Evolutionary conservation across 371 early-diverging fungal genomes (phyloP).

Genomic region (Sanchytrium tribonematis): DNA sequence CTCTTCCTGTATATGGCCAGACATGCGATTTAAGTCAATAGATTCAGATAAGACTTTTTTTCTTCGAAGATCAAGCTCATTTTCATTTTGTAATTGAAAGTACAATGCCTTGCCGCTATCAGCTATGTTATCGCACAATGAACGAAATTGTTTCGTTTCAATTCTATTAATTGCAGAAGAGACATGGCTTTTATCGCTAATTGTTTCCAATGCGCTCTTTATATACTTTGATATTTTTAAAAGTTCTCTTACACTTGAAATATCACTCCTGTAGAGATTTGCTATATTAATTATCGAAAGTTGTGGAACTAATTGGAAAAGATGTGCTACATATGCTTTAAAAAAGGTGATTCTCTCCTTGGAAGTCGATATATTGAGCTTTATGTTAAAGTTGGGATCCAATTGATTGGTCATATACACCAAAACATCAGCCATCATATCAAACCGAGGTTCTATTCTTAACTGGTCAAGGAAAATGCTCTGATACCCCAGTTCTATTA

Average conservation of each 20-base stretch:
- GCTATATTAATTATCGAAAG: neutral
- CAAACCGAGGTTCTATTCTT: neutral
- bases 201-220: neutral
- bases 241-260: neutral
- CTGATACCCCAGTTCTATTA: neutral
- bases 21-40: neutral
- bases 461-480: neutral
- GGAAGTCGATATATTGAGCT: neutral
- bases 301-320: neutral
- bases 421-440: neutral
- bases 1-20: neutral
- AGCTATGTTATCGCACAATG: neutral
- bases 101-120: neutral
- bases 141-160: neutral
- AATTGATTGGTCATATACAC: neutral
- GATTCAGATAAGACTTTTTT: neutral
- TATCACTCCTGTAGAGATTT: neutral
- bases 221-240: neutral
- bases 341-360: neutral
- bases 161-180: neutral
- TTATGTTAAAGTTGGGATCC: neutral
- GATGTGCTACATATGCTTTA: neutral
- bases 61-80: neutral
- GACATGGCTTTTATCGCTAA: neutral
- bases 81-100: neutral